Base-by-base conservation (phyloP, 1,139 yeast species). In the Suhomyces anneliseae region DNA sequence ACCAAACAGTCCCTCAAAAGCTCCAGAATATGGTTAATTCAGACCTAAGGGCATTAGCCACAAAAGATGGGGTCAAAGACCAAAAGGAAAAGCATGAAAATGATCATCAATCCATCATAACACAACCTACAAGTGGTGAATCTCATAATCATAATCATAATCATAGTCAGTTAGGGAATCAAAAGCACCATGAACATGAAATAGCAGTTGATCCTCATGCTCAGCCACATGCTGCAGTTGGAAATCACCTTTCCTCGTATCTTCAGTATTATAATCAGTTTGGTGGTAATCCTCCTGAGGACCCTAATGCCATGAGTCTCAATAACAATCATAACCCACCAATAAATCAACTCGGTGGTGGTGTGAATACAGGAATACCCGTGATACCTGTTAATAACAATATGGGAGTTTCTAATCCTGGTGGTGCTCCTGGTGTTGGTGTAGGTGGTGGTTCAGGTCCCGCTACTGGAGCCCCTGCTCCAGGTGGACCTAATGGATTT, bases 201-300 rank as follows among this genome's bases (percentile, higher is more conserved):
- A 3, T 36, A 6, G 5, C 40, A 6, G 27, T 27, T 6, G 46
- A 39, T 10, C 37, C 32, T 8, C 27, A 27, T 6, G 11, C 34
- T 27, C 46, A 43, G 39, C 46, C 44, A 2, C 46, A 43, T 24
- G 33, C 43, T 34, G 45, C 46, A 12, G 49, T 46, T 27, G 49
- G 49, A 14, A 46, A 40, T 35, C 49, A 43, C 26, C 44, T 46
- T 8, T 40, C 49, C n/a, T 46, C 49, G 24, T 46, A 46, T 24
- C 49, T 46, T 14, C 49, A 43, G 32, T 46, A 46, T 43, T 46
- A 46, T 33, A 44, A 46, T 14, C 40, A 38, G 33, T 40, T 39
- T 31, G 44, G 46, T n/a, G 39, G 40, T 10, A 43, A 38, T 27
- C 43, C 42, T 15, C 45, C 45, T 8, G 36, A 27, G 24, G 39